These are phyloP conservation scores for Cryptomeria japonica DNA, from an alignment of 75 land plant genomes.

Conservation along the genomic window DNA sequence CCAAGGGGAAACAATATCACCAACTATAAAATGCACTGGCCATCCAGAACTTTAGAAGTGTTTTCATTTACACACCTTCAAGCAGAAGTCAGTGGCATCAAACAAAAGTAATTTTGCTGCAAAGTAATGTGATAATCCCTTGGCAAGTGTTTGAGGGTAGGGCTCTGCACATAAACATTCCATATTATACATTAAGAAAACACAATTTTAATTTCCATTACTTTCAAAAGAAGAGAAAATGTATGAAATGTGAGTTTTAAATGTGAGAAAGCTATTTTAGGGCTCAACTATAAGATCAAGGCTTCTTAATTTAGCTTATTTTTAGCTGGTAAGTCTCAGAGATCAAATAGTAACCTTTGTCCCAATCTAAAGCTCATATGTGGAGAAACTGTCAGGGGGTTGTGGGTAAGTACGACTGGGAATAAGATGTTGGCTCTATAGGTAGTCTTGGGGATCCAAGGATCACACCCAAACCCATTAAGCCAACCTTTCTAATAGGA, in stretches of 20 bases:
- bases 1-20: background rate
- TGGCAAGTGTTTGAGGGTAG: slow-evolving; percentile 43
- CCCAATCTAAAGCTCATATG: too few species aligned
- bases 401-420: background rate
- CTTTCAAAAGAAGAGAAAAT: background rate
- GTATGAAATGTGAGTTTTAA: background rate
- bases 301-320: background rate
- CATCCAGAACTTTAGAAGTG: background rate
- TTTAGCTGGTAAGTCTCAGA: background rate
- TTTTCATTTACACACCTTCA: slow-evolving; percentile 23
- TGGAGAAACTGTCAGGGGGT: too few species aligned
- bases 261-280: background rate
- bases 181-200: background rate
- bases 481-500: background rate
- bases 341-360: background rate
- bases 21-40: background rate
- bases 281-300: background rate
- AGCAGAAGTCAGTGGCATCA: slow-evolving; percentile 30
- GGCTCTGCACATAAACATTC: slow-evolving; percentile 20
- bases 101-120: slow-evolving; percentile 34
- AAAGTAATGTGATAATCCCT: slow-evolving; percentile 37
- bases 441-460: background rate
- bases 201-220: background rate
- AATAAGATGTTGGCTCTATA: background rate
- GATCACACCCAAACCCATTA: too few species aligned